Evolutionary conservation across 768 basidiomycete genomes (phyloP).

Genomic region (Butyriboletus loyo): DNA sequence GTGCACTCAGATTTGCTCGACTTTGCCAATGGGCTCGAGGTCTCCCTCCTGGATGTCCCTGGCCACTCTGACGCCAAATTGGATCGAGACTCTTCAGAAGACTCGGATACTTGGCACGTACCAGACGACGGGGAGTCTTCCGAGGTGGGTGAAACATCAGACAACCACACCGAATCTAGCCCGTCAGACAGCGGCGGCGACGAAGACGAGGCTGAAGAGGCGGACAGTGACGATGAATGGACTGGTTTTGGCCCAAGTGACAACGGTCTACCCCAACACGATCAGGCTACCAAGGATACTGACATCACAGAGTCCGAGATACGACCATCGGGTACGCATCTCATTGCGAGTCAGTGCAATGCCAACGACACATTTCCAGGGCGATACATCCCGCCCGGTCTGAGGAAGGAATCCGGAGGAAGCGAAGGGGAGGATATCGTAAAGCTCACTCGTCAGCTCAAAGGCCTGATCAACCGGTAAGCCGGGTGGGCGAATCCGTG

Average conservation of each 20-base stretch:
- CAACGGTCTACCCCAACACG: not conserved
- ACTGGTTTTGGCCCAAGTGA: conserved; percentile 31
- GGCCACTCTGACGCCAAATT: not conserved
- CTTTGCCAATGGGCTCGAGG: conserved; percentile 38
- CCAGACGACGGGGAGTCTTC: not conserved
- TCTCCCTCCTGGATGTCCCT: not conserved
- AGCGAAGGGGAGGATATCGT: conserved; percentile 37
- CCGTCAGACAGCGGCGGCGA: not conserved
- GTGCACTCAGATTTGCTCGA: conserved; percentile 49
- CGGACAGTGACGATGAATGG: conserved; percentile 34
- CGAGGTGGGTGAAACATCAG: conserved; percentile 6
- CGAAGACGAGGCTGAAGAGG: conserved; percentile 22
- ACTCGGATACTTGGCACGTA: not conserved
- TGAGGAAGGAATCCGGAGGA: conserved; percentile 51
- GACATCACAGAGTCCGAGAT: not conserved
- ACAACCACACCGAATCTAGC: not conserved
- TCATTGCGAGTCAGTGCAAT: not conserved
- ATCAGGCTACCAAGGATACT: not conserved
- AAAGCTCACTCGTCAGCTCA: conserved; percentile 72
- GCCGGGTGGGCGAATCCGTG: conserved; percentile 6
- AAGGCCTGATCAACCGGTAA: conserved; percentile 86
- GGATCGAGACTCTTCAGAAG: not conserved
- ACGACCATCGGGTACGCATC: conserved; percentile 13
- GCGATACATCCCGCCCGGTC: conserved; percentile 80
- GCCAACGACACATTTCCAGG: conserved; percentile 25